Evolutionary conservation across 129 eudicot genomes (phyloP).

Genomic region (Tagetes erecta): DNA sequence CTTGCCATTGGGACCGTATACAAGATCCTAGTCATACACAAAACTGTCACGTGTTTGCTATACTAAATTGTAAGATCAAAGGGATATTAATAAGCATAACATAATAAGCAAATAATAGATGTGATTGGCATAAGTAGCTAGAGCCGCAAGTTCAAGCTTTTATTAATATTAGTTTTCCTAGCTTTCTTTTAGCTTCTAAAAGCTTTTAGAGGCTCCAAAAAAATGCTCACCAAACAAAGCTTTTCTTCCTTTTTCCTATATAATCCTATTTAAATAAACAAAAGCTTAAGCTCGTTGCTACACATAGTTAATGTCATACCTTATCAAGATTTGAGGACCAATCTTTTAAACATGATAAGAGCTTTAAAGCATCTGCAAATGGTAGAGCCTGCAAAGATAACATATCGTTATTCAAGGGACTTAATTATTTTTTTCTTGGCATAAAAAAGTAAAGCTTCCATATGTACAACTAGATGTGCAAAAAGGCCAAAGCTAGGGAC

Average conservation of each 20-base stretch:
- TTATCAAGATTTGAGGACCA: slow-evolving; percentile 74
- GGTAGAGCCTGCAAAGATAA: slow-evolving; percentile 75
- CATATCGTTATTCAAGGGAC: slow-evolving; percentile 13
- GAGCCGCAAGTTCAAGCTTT: background rate
- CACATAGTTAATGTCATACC: slow-evolving; percentile 40
- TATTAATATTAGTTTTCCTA: background rate
- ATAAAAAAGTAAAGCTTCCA: background rate
- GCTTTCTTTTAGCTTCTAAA: background rate
- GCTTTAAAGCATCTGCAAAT: slow-evolving; percentile 87
- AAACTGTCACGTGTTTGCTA: background rate
- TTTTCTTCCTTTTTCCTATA: background rate
- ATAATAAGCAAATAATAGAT: background rate
- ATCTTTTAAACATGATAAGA: slow-evolving; percentile 67
- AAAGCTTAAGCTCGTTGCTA: background rate
- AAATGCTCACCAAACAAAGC: background rate
- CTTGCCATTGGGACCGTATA: background rate
- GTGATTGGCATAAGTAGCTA: background rate
- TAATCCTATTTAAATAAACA: background rate
- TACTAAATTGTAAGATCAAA: background rate
- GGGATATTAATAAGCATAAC: background rate
- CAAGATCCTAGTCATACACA: background rate
- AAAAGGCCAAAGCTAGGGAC: background rate
- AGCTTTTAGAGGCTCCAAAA: background rate
- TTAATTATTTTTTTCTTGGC: background rate
- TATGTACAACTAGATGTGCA: background rate